Evolutionary conservation across 192 early-diverging fungal species (phyloP).

Genomic region (Coemansia sp.): DNA sequence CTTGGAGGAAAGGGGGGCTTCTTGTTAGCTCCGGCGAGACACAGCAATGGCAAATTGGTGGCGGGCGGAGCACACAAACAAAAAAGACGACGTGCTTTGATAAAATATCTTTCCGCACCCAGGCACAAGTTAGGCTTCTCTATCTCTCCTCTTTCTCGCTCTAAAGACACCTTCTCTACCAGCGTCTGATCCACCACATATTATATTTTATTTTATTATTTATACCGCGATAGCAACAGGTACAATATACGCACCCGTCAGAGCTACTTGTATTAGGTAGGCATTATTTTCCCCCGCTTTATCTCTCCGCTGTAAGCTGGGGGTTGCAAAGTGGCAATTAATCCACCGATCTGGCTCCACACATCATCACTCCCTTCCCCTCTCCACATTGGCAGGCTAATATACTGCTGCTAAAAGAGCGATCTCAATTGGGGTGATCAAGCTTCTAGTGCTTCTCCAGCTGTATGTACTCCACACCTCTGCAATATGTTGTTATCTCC

Average conservation of each 20-base stretch:
- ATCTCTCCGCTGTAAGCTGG: background rate
- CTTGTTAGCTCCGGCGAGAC: no score
- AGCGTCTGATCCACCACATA: background rate
- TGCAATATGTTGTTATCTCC: background rate
- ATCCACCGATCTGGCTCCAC: slow-evolving; percentile 2
- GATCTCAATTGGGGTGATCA: background rate
- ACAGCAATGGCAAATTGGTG: background rate
- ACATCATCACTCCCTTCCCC: background rate
- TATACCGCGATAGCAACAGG: no score
- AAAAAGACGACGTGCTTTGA: background rate
- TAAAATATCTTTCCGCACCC: background rate
- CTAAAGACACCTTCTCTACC: background rate
- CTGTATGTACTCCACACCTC: background rate
- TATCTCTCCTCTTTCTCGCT: background rate
- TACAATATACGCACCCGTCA: background rate
- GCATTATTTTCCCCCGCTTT: background rate
- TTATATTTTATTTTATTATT: background rate
- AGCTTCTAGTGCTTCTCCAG: background rate
- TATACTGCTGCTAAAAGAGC: slow-evolving; percentile 1
- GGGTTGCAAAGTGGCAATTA: slow-evolving; percentile 4
- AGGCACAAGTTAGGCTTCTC: background rate
- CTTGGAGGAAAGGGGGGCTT: no score
- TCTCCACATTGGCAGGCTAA: background rate
- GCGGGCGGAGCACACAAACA: background rate
- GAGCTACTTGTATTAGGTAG: background rate